Conservation (phyloP, 768 basidiomycete genomes). For the Lepiota venenata region DNA sequence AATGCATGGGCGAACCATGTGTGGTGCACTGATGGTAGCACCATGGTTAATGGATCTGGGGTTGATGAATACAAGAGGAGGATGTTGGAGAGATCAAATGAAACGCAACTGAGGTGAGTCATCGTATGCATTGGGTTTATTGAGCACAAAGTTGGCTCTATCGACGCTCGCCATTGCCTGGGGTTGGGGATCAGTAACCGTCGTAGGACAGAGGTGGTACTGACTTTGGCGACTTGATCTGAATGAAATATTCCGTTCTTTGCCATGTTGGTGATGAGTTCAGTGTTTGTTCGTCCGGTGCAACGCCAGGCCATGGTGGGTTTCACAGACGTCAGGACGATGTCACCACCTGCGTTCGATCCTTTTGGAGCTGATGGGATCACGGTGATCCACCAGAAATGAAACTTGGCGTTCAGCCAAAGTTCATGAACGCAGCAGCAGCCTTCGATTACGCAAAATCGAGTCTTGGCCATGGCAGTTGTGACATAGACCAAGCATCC, state of each 20-base stretch:
- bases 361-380: conserved; percentile 10
- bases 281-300: conserved; percentile 62
- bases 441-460: neutral
- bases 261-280: conserved; percentile 70
- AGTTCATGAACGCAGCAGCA: neutral
- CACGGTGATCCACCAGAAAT: neutral
- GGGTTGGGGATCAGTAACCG: neutral
- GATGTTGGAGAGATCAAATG: neutral
- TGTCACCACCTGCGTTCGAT: neutral
- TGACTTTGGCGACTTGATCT: conserved; percentile 51
- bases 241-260: conserved; percentile 52
- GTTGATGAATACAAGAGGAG: conserved; percentile 1
- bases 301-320: conserved; percentile 81
- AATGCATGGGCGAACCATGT: conserved; percentile 63
- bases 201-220: conserved; percentile 16
- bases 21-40: conserved; percentile 95
- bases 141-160: conserved; percentile 61
- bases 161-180: conserved; percentile 73
- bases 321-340: neutral
- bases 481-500: neutral
- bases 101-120: conserved; percentile 70
- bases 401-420: neutral
- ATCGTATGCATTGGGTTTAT: conserved; percentile 56
- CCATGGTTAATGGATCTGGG: conserved; percentile 70
- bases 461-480: neutral